Conservation (phyloP, 495 filamentous ascomycete genomes). For the Cudoniella acicularis region DNA sequence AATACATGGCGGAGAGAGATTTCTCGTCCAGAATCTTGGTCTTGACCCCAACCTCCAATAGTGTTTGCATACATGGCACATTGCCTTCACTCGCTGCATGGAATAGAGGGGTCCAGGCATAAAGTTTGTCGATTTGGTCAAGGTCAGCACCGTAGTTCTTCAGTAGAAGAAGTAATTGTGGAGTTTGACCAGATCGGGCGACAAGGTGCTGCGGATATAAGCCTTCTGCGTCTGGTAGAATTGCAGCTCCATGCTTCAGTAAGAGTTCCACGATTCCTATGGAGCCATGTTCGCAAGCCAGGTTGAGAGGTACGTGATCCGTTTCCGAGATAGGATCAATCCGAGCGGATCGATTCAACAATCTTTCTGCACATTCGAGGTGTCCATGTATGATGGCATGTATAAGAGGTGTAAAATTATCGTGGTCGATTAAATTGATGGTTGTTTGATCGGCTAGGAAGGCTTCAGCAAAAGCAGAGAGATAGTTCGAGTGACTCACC, state of each 20-base stretch:
- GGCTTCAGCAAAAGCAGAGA: not conserved
- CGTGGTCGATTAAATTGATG: conserved; percentile 84
- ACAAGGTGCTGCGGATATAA: conserved; percentile 97
- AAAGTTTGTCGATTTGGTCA: conserved; percentile 88
- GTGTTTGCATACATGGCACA: conserved; percentile 74
- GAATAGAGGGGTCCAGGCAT: conserved; percentile 95
- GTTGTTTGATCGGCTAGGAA: conserved; percentile 48
- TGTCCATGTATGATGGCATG: conserved; percentile 89
- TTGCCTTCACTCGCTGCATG: conserved; percentile 97
- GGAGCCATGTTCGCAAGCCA: conserved; percentile 91
- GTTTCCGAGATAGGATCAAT: conserved; percentile 78
- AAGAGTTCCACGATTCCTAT: conserved; percentile 77
- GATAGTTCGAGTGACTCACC: conserved; percentile 31
- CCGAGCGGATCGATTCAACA: conserved; percentile 68
- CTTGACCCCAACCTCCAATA: conserved; percentile 72
- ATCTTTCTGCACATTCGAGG: conserved; percentile 67
- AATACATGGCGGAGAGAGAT: conserved; percentile 90
- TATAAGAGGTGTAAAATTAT: conserved; percentile 95
- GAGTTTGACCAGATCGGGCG: conserved; percentile 80
- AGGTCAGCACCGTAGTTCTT: conserved; percentile 87
- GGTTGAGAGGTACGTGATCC: conserved; percentile 90
- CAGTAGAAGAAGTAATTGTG: conserved; percentile 71
- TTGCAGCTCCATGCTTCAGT: conserved; percentile 67
- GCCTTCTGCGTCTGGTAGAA: conserved; percentile 91
- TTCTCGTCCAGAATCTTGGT: conserved; percentile 84